A percentile compares a stretch with the other conserved stretches of the same genome.
These are phyloP conservation scores for Oropetium thomaeum DNA, from an alignment of 176 grass and related monocot species.

Conservation along the genomic window DNA sequence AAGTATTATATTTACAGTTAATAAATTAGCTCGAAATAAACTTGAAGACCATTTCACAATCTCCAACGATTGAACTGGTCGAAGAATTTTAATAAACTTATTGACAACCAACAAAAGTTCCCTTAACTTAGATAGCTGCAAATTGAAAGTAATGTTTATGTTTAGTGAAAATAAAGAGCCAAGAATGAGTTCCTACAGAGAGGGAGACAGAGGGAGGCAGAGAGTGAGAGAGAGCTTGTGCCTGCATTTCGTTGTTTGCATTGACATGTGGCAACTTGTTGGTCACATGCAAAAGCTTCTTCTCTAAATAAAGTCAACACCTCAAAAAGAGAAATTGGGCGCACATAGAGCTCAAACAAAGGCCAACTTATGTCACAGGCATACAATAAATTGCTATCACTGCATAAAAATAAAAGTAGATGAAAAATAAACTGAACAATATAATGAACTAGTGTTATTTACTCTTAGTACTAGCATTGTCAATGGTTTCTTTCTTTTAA, in stretches of 20 bases:
- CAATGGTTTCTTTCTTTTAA: not conserved
- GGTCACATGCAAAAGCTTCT: not conserved
- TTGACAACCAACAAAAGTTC: not conserved
- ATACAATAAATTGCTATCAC: not conserved
- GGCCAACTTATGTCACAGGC: not conserved
- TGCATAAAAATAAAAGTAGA: not conserved
- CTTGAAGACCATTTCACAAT: not conserved
- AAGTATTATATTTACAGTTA: too few species aligned
- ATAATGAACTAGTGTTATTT: not conserved
- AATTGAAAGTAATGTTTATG: not conserved
- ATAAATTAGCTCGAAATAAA: too few species aligned
- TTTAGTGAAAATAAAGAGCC: not conserved
- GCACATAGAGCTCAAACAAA: conserved; percentile 13
- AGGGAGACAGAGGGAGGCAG: too few species aligned
- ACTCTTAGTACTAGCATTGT: not conserved
- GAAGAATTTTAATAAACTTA: not conserved
- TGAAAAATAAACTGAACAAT: conserved; percentile 14
- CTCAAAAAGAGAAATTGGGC: not conserved
- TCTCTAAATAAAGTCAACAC: conserved; percentile 37
- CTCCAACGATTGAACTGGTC: not conserved
- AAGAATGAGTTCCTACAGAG: too few species aligned
- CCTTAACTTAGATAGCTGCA: not conserved
- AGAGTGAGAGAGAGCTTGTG: too few species aligned
- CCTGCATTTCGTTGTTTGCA: not conserved
- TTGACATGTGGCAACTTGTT: conserved; percentile 38